Evolutionary conservation across 2,329 filamentous ascomycete genomes (phyloP).

Genomic region (Fusarium circinatum): DNA sequence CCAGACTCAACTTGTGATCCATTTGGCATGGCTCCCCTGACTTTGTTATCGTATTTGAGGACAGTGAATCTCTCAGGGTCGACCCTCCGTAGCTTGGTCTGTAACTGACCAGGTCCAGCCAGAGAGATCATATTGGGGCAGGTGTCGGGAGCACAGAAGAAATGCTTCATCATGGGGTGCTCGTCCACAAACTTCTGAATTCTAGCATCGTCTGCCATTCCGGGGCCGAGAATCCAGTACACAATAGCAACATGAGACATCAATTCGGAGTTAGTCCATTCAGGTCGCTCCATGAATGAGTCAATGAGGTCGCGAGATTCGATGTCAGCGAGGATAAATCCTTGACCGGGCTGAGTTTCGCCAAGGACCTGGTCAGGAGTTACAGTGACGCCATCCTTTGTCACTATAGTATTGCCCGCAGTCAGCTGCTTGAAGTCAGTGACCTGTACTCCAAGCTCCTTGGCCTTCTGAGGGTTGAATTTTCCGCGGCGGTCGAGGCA

Average conservation of each 20-base stretch:
- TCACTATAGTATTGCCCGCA: slow-evolving; percentile 69
- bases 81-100: slow-evolving; percentile 75
- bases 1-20: slow-evolving; percentile 51
- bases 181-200: slow-evolving; percentile 76
- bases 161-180: slow-evolving; percentile 72
- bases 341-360: slow-evolving; percentile 71
- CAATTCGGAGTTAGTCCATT: slow-evolving; percentile 74
- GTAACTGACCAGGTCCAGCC: slow-evolving; percentile 71
- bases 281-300: slow-evolving; percentile 73
- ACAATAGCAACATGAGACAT: slow-evolving; percentile 75
- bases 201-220: slow-evolving; percentile 69
- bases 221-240: slow-evolving; percentile 83
- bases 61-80: slow-evolving; percentile 79
- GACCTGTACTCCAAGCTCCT: slow-evolving; percentile 69
- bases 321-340: slow-evolving; percentile 83
- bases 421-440: slow-evolving; percentile 69
- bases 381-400: slow-evolving; percentile 73
- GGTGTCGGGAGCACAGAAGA: slow-evolving; percentile 79
- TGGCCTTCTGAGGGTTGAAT: slow-evolving; percentile 76
- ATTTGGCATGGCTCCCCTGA: slow-evolving; percentile 39
- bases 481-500: slow-evolving; percentile 81
- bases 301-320: slow-evolving; percentile 77
- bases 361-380: slow-evolving; percentile 90
- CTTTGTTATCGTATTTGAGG: slow-evolving; percentile 70
- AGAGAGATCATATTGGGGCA: slow-evolving; percentile 81